phyloP scores from a whole-genome alignment of 1,284 basidiomycete genomes.

The Rhodotorula sp. region DNA sequence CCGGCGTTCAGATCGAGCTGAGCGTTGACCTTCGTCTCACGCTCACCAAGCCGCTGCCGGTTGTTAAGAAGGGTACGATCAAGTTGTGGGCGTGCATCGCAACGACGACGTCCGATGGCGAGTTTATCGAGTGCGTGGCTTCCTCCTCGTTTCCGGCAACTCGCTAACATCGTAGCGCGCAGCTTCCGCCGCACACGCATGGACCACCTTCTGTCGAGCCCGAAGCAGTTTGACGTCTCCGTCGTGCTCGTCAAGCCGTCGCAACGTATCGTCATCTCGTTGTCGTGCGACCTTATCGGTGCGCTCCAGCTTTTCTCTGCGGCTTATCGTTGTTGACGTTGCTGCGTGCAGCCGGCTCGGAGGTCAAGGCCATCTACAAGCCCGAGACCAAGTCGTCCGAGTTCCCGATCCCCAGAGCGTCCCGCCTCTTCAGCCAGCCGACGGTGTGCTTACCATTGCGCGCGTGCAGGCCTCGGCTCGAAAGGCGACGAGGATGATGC shows the following conservation, averaged over 20 bases:
- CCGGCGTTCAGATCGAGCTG: slow-evolving; percentile 35
- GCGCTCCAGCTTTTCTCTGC: slow-evolving; percentile 31
- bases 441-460: neutral
- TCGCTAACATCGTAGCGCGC: neutral
- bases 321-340: slow-evolving; percentile 12
- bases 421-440: too few species aligned
- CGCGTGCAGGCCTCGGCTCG: neutral
- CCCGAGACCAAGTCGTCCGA: slow-evolving; percentile 14
- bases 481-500: slow-evolving; percentile 1
- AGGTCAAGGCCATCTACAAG: slow-evolving; percentile 23
- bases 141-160: too few species aligned
- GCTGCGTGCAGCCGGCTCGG: slow-evolving; percentile 22
- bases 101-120: slow-evolving; percentile 32
- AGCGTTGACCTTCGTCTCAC: slow-evolving; percentile 26
- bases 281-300: slow-evolving; percentile 34
- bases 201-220: slow-evolving; percentile 16
- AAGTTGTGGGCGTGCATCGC: slow-evolving; percentile 28
- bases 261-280: slow-evolving; percentile 43
- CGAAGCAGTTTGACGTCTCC: slow-evolving; percentile 43
- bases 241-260: slow-evolving; percentile 46
- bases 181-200: slow-evolving; percentile 38
- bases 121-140: slow-evolving; percentile 29
- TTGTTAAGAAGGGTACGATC: slow-evolving; percentile 21
- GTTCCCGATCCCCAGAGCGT: slow-evolving; percentile 27
- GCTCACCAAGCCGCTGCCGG: slow-evolving; percentile 26